Conservation (phyloP, 441 rosid genomes). For the Eutrema salsugineum region DNA sequence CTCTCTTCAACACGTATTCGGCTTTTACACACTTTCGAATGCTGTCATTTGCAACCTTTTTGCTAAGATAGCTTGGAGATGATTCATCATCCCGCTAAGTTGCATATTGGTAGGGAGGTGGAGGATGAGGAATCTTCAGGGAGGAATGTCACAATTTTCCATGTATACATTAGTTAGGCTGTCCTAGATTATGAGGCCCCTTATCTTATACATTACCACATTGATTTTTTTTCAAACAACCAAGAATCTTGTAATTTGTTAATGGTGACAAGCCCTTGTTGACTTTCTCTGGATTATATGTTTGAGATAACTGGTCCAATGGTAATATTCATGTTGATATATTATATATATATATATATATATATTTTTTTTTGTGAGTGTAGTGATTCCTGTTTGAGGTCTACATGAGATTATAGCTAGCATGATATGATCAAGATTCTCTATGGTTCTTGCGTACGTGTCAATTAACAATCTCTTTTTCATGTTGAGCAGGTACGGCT, state of each 20-base stretch:
- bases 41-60: slow-evolving; percentile 1
- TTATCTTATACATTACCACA: not conserved
- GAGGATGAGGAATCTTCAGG: not conserved
- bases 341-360: not conserved
- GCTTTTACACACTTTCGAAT: slow-evolving; percentile 4
- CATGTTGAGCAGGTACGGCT: slow-evolving; percentile 57
- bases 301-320: not conserved
- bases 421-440: slow-evolving; percentile 6
- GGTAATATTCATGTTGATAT: not conserved
- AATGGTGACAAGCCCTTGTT: not conserved
- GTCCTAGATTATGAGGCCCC: not conserved
- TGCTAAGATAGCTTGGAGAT: slow-evolving; percentile 13
- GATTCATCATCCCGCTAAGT: not conserved
- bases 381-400: slow-evolving; percentile 1
- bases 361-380: not conserved
- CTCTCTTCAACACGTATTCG: not conserved
- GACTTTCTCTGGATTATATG: slow-evolving; percentile 1
- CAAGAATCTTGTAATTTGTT: not conserved
- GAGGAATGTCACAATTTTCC: not conserved
- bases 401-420: not conserved
- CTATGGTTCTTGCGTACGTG: not conserved
- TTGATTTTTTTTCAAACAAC: slow-evolving; percentile 5
- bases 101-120: not conserved
- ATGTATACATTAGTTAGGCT: slow-evolving; percentile 4
- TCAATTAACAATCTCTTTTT: slow-evolving; percentile 21